phyloP scores from a whole-genome alignment of 2,329 filamentous ascomycete genomes.

The Fusarium tricinctum region DNA sequence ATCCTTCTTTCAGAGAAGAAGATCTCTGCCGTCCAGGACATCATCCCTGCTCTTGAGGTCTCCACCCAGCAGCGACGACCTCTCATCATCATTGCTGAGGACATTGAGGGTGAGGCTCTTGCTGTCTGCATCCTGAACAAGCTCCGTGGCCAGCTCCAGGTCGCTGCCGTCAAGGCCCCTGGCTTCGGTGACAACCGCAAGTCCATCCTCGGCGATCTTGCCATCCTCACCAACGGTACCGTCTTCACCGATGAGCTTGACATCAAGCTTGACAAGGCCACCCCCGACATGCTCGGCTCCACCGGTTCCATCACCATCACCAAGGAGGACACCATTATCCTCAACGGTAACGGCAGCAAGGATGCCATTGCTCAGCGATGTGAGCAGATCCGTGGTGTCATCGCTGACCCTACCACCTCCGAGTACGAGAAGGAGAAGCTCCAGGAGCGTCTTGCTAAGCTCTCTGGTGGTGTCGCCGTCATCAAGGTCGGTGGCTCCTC shows the following conservation, averaged over 20 bases:
- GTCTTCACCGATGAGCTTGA: conserved; percentile 99
- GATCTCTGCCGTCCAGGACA: conserved; percentile 99
- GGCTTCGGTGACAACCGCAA: conserved; percentile 99
- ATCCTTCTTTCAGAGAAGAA: conserved; percentile 99
- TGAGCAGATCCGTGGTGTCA: conserved; percentile 98
- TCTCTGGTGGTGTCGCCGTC: conserved; percentile 98
- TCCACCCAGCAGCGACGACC: conserved; percentile 96
- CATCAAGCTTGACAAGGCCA: conserved; percentile 99
- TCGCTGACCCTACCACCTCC: conserved; percentile 91
- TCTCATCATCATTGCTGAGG: conserved; percentile 98
- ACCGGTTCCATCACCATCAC: conserved; percentile 99
- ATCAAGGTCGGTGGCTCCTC: conserved; percentile 99
- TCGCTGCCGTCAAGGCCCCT: conserved; percentile 97
- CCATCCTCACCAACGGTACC: conserved; percentile 93
- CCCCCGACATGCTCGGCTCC: conserved; percentile 93
- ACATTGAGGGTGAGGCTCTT: conserved; percentile 98
- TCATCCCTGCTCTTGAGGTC: conserved; percentile 96
- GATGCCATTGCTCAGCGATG: conserved; percentile 93
- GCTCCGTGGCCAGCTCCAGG: conserved; percentile 98
- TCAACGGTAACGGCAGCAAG: conserved; percentile 97
- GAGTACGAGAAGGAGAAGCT: conserved; percentile 99
- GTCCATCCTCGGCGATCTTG: conserved; percentile 97
- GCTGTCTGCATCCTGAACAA: conserved; percentile 99
- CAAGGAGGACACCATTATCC: conserved; percentile 99
- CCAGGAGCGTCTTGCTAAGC: conserved; percentile 98